phyloP scores from a whole-genome alignment of 345 rosid genomes.

The Rhizophora apiculata region DNA sequence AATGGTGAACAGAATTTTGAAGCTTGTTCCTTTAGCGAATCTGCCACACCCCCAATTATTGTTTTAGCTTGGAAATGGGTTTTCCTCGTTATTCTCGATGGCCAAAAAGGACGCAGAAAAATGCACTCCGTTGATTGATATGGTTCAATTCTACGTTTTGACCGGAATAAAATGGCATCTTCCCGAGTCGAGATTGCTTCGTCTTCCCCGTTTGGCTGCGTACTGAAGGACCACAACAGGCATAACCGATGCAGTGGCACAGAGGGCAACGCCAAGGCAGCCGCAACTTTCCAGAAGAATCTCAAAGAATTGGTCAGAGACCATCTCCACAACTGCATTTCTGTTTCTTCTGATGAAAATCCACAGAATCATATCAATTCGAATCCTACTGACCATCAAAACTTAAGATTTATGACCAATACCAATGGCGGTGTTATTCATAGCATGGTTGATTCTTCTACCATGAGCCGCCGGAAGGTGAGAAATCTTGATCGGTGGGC shows the following conservation, averaged over 20 bases:
- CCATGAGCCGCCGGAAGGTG: conserved; percentile 20
- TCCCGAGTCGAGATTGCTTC: conserved; percentile 61
- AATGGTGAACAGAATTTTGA: not conserved
- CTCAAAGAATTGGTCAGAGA: conserved; percentile 61
- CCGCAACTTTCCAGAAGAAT: conserved; percentile 47
- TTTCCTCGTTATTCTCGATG: not conserved
- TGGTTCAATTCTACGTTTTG: not conserved
- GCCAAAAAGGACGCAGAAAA: not conserved
- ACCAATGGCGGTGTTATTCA: not conserved
- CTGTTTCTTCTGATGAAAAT: conserved; percentile 27
- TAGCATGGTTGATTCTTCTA: conserved; percentile 10
- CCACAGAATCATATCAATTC: not conserved
- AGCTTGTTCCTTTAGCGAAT: conserved; percentile 2
- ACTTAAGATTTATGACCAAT: conserved; percentile 13
- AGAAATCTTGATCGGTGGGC: conserved; percentile 42
- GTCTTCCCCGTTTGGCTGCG: conserved; percentile 54
- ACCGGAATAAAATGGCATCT: conserved; percentile 51
- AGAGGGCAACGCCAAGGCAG: conserved; percentile 38
- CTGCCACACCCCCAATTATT: not conserved
- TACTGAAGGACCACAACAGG: conserved; percentile 52
- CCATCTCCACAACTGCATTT: conserved; percentile 40
- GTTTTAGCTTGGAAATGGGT: conserved; percentile 6
- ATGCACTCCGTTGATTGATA: not conserved
- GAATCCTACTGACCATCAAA: conserved; percentile 3
- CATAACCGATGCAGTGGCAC: conserved; percentile 34